Evolutionary conservation across 768 basidiomycete genomes (phyloP).

Genomic region (Crepidotus variabilis): DNA sequence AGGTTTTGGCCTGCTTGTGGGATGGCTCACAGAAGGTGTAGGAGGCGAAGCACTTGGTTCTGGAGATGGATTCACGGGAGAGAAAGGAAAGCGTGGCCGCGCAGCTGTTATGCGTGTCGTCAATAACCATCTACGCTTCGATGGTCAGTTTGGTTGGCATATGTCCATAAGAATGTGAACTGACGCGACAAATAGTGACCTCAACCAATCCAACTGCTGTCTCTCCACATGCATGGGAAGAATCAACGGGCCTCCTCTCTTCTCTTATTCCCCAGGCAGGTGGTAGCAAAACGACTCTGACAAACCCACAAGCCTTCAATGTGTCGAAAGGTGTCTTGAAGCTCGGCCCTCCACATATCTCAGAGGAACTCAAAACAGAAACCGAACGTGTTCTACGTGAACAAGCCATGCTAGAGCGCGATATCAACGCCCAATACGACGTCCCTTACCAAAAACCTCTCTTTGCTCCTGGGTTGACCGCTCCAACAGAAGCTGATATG

Average conservation of each 20-base stretch:
- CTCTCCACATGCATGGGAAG: constrained; percentile 72
- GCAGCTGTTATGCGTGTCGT: constrained; percentile 91
- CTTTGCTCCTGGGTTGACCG: constrained; percentile 48
- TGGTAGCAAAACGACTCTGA: constrained; percentile 44
- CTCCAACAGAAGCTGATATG: constrained; percentile 69
- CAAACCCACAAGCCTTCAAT: constrained; percentile 74
- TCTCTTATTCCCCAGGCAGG: constrained; percentile 67
- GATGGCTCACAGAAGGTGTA: constrained; percentile 93
- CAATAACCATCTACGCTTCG: constrained; percentile 88
- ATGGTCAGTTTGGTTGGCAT: constrained; percentile 50
- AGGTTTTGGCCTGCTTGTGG: constrained; percentile 86
- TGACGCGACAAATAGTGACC: constrained; percentile 48
- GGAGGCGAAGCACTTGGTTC: constrained; percentile 82
- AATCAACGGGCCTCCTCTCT: constrained; percentile 79
- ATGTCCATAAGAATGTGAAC: constrained; percentile 4
- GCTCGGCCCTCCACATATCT: constrained; percentile 76
- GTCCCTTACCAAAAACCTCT: constrained; percentile 48
- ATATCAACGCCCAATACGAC: constrained; percentile 65
- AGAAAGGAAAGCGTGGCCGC: constrained; percentile 80
- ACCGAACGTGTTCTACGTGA: constrained; percentile 77
- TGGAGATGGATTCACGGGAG: constrained; percentile 76
- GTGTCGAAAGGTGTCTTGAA: constrained; percentile 73
- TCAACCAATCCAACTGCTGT: constrained; percentile 63
- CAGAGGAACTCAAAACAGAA: constrained; percentile 79
- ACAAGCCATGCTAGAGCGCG: constrained; percentile 72